Evolutionary conservation across 2,329 filamentous ascomycete genomes (phyloP).

Genomic region (Epichloe coenophiala): DNA sequence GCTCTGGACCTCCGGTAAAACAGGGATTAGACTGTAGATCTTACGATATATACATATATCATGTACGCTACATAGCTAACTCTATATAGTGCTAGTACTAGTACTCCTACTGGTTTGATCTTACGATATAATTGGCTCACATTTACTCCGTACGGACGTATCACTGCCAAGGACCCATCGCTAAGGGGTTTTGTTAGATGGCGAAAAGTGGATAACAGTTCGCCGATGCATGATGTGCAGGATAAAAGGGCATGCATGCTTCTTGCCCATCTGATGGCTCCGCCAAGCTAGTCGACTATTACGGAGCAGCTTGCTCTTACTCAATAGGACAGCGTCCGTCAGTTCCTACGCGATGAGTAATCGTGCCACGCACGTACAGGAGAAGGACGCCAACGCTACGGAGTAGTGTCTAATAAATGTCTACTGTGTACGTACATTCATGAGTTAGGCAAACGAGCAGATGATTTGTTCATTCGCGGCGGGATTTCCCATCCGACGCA

Average conservation of each 20-base stretch:
- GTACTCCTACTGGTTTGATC: too few species aligned
- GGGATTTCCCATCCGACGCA: constrained; percentile 3
- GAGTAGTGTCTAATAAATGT: background rate
- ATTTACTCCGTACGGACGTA: too few species aligned
- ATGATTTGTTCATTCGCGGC: background rate
- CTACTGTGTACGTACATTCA: background rate
- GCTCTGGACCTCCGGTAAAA: too few species aligned
- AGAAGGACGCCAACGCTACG: background rate
- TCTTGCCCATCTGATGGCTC: background rate
- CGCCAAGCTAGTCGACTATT: background rate
- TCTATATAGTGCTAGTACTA: too few species aligned
- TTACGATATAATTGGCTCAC: too few species aligned
- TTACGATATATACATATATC: too few species aligned
- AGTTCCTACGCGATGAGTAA: background rate
- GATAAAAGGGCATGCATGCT: background rate
- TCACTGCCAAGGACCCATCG: too few species aligned
- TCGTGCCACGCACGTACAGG: background rate
- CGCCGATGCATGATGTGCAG: background rate
- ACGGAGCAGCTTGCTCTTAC: background rate
- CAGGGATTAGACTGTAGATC: too few species aligned
- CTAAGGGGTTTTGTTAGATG: background rate
- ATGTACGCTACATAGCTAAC: too few species aligned
- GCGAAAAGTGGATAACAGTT: background rate
- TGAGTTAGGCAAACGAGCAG: background rate
- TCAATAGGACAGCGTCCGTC: background rate